Evolutionary conservation across 2,329 filamentous ascomycete species (phyloP), one percentile per base, ranked within the genome.

Genomic region (Botrytis squamosa): DNA sequence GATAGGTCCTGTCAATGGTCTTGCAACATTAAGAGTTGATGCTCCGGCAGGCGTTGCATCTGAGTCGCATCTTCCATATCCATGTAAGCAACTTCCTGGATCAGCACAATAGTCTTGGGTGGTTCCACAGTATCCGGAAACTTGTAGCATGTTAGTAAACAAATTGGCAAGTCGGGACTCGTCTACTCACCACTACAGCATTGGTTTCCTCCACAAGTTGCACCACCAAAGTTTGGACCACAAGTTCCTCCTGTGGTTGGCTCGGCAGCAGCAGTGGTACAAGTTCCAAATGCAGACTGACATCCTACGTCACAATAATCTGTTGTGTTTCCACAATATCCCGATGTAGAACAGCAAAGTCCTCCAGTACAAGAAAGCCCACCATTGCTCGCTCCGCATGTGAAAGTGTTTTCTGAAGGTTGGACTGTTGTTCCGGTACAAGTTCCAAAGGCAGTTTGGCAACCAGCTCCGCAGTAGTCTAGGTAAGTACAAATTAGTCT

Each of bases 1-100:
- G 7, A 91, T 83, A 4, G 77, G 82, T n/a, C 89, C 89, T 2
- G 87, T 75, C 67, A 87, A 83, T 1, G 87, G 83, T 18, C 90
- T 66, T 3, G 72, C 64, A 63, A 89, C 80, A 5, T 82, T 81
- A 4, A 84, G 84, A 1, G 89, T 91, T 75, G 88, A 86, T 22
- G 83, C 82, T 0, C 90, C 89, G 76, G 85, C 74, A 62, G 88
- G 85, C 76, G 83, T 84, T 33, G 81, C 78, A 77, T 90, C 90
- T 65, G 86, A 88, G 75, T 91, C 88, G 75, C 89, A 91, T 22
- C 82, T 65, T 25, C 77, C 77, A 68, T 74, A 78, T 55, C 69
- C 74, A 25, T 73, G 40, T 59, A 72, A 72, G 64, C 77, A 78
- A 25, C 44, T 75, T 38, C 70, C 73, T 14, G 77, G 77, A 49